Conservation (phyloP, 2,329 filamentous ascomycete genomes). For the Pochonia chlamydosporia region DNA sequence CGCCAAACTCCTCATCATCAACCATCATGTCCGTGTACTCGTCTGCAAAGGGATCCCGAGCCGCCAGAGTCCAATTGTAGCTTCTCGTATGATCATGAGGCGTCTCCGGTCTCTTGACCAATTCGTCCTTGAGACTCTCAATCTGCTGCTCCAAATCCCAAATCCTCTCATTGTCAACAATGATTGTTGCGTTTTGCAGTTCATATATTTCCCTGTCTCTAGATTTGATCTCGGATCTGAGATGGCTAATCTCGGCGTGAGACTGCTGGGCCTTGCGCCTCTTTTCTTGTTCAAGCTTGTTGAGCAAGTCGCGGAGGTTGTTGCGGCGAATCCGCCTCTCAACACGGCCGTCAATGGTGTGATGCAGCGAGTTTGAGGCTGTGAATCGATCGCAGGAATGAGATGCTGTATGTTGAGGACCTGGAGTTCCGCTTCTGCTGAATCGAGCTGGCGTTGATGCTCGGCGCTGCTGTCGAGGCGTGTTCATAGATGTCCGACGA, state of each 20-base stretch:
- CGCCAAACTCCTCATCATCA: conserved; percentile 39
- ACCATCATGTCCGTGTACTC: conserved; percentile 34
- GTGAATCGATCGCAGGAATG: conserved; percentile 25
- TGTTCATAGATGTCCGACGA: conserved; percentile 40
- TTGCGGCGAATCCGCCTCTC: conserved; percentile 52
- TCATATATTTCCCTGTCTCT: conserved; percentile 49
- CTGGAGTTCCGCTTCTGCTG: conserved; percentile 10
- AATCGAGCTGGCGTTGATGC: conserved; percentile 35
- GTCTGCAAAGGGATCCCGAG: conserved; percentile 38
- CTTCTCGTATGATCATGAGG: conserved; percentile 10
- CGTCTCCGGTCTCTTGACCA: conserved; percentile 18
- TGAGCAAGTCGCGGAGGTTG: conserved; percentile 53
- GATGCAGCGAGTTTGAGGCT: conserved; percentile 35
- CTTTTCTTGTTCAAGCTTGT: conserved; percentile 43
- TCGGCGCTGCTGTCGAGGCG: conserved; percentile 32
- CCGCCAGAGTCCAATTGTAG: conserved; percentile 47
- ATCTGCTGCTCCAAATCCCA: conserved; percentile 36
- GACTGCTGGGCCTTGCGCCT: conserved; percentile 31
- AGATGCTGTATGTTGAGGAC: conserved; percentile 8
- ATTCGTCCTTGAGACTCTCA: conserved; percentile 26
- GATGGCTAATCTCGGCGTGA: conserved; percentile 40
- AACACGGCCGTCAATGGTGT: conserved; percentile 51
- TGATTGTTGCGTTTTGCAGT: conserved; percentile 43
- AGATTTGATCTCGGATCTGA: conserved; percentile 42
- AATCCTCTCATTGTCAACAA: conserved; percentile 41